These are phyloP conservation scores for Crithidia acanthocephali DNA, from an alignment of 208 protist species.

Conservation along the genomic window DNA sequence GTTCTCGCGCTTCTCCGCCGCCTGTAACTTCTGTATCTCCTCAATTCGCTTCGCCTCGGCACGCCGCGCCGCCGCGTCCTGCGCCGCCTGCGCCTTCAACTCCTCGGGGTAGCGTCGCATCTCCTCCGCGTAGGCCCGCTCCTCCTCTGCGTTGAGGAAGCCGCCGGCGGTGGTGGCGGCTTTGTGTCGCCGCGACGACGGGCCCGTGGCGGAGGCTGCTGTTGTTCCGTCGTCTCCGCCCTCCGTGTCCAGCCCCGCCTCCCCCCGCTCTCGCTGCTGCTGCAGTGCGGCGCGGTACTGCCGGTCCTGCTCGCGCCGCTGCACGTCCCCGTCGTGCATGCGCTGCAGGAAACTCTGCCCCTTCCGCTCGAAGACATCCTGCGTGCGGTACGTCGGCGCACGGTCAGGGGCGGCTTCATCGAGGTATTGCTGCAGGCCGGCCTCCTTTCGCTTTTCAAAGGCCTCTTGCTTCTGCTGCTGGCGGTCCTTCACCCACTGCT, in stretches of 20 bases:
- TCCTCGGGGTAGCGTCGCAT: conserved; percentile 63
- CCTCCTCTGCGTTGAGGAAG: conserved; percentile 70
- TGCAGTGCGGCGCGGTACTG: conserved; percentile 19
- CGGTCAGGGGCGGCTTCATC: conserved; percentile 22
- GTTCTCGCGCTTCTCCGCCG: conserved; percentile 68
- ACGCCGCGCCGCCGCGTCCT: conserved; percentile 36
- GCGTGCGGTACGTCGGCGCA: conserved; percentile 61
- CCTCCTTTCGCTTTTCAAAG: conserved; percentile 61
- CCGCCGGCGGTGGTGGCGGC: conserved; percentile 56
- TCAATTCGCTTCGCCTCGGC: conserved; percentile 48
- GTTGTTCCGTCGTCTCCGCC: background rate
- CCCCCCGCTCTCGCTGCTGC: conserved; percentile 9
- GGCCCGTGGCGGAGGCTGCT: background rate
- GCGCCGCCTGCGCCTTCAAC: conserved; percentile 49
- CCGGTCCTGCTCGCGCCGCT: conserved; percentile 18
- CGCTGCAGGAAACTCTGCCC: conserved; percentile 53
- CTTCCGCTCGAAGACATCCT: conserved; percentile 72
- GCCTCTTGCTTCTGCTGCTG: conserved; percentile 46
- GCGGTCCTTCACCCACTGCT: conserved; percentile 32
- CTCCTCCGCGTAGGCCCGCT: conserved; percentile 59
- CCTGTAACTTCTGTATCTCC: conserved; percentile 67
- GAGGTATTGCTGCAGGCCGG: conserved; percentile 35
- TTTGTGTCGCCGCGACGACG: conserved; percentile 9
- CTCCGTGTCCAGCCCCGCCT: conserved; percentile 10
- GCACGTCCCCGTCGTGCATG: conserved; percentile 43